Base-by-base conservation (phyloP, 352 stramenopile genomes). In the Phytophthora europaea region DNA sequence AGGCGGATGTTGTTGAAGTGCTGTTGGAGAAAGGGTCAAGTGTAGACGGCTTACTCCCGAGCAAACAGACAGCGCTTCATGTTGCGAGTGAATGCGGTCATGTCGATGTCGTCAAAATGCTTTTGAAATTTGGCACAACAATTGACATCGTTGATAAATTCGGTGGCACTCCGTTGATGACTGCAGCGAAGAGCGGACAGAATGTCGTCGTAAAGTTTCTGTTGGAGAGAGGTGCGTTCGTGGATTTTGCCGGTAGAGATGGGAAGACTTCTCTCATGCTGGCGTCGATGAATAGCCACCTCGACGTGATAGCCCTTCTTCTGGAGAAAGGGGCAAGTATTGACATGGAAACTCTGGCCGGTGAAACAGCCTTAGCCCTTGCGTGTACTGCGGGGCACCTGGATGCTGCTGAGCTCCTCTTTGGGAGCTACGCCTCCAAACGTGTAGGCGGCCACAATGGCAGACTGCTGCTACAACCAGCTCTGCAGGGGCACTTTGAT, bases 231-330 rank as follows among this genome's bases (percentile, higher is more conserved):
- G 47, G 47, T 15, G 47, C 47, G 10, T 10, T 16, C 20, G 47
- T 53, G 18, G 20, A 53, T 28, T 31, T 28, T 8, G n/a, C 47
- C 15, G 20, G 4, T 28, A 53, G 47, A 28, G 9, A 53, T 2
- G 47, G 47, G 6, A 28, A 53, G n/a, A 53, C 47, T 53, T 53
- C 47, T 15, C 47, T 53, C 47, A 53, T 53, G n/a, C 3, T 22
- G 20, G 47, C 47, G 26, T 13, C 47, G 47, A n/a, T 53, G n/a
- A 53, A 53, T 26, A 28, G 15, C 20, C 47, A 53, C 20, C 8
- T n/a, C 20, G 20, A 23, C 10, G 47, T 53, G 20, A 23, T 53
- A 18, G 4, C 4, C 15, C 47, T 53, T 7, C 47, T 53, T 26
- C 47, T 53, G n/a, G 47, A 53, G 10, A 53, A 53, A 16, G 47